Percentiles rank a stretch among this genome's conserved stretches.
Conservation (phyloP, 331 rosid species). For the Rosa hybrid region DNA sequence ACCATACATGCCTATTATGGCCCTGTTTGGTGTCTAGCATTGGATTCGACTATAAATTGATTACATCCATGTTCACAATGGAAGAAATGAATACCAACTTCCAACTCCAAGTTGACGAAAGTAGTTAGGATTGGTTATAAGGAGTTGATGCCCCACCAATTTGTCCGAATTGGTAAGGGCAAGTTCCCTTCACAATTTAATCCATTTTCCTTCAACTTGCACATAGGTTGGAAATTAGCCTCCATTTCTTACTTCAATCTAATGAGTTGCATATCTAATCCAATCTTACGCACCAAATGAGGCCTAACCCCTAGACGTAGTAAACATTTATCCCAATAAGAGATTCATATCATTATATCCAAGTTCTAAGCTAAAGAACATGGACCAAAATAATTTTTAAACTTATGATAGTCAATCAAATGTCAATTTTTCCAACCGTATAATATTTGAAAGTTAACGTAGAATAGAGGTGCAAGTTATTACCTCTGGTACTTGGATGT, state of each 20-base stretch:
- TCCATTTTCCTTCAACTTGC: background rate
- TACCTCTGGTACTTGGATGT: constrained; percentile 51
- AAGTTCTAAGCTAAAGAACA: background rate
- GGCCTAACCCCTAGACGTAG: background rate
- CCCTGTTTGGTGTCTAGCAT: background rate
- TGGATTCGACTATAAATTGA: background rate
- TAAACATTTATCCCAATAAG: background rate
- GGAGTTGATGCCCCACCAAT: background rate
- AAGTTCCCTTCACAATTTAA: background rate
- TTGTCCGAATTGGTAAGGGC: background rate
- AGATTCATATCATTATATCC: background rate
- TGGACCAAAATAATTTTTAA: background rate
- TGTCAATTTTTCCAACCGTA: background rate
- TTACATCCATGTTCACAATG: background rate
- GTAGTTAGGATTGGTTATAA: background rate
- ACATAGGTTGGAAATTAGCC: background rate
- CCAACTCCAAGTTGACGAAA: background rate
- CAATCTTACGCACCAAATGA: background rate
- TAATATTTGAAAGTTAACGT: background rate
- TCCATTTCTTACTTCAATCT: background rate
- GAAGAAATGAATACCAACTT: background rate
- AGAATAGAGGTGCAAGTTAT: background rate
- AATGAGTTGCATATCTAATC: background rate
- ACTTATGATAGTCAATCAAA: background rate
- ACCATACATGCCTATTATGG: background rate